phyloP scores from a whole-genome alignment of 2,329 filamentous ascomycete genomes.

The Monilinia vaccinii-corymbosi region DNA sequence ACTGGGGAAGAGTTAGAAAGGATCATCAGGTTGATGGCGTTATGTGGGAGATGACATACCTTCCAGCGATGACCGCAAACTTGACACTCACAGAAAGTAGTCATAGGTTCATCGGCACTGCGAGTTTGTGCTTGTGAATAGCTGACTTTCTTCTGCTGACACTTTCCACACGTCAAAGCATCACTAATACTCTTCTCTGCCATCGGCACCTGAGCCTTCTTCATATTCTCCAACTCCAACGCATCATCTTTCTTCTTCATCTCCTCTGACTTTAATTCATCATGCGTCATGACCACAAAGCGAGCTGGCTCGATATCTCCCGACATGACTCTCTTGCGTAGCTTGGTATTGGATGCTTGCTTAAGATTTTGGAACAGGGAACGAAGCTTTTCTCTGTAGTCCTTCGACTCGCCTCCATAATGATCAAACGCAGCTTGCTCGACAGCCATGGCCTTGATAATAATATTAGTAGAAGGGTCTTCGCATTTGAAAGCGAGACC shows the following conservation, averaged over 20 bases:
- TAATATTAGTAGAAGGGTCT: constrained; percentile 60
- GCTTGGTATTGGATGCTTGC: constrained; percentile 73
- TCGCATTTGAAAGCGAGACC: constrained; percentile 66
- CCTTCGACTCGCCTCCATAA: constrained; percentile 60
- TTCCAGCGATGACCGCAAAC: constrained; percentile 65
- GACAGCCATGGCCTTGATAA: constrained; percentile 70
- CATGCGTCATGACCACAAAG: constrained; percentile 80
- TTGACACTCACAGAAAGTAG: constrained; percentile 64
- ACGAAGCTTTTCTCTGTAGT: constrained; percentile 83
- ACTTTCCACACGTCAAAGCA: constrained; percentile 82
- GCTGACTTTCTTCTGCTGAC: constrained; percentile 86
- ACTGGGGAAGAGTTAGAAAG: constrained; percentile 22
- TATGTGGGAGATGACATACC: constrained; percentile 37
- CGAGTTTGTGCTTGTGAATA: constrained; percentile 96
- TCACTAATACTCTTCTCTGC: constrained; percentile 84
- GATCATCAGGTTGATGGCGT: neutral
- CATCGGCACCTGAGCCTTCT: constrained; percentile 90
- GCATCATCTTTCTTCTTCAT: constrained; percentile 66
- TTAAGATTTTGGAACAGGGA: constrained; percentile 93
- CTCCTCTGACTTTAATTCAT: constrained; percentile 84
- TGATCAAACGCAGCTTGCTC: constrained; percentile 67
- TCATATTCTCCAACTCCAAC: constrained; percentile 88
- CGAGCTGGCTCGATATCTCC: constrained; percentile 62
- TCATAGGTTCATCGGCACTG: constrained; percentile 89
- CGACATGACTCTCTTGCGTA: constrained; percentile 66